Percentiles rank a stretch among this genome's conserved stretches.
Evolutionary conservation across 2,329 filamentous ascomycete species (phyloP).

Genomic region (Epicoccum sorghinum): DNA sequence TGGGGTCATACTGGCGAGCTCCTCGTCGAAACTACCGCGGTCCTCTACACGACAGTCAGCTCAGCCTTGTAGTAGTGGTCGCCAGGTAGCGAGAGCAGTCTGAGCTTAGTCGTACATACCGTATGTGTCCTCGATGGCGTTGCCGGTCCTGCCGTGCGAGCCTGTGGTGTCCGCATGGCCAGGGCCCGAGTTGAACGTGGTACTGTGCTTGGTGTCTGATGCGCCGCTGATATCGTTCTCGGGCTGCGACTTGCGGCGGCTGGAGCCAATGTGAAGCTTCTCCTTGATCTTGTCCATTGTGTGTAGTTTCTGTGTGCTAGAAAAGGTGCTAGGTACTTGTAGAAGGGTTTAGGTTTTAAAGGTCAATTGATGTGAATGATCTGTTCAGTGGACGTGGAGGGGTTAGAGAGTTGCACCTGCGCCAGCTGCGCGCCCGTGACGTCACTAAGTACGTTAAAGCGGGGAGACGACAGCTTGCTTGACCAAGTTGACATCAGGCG

Average conservation of each 20-base stretch:
- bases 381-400: conserved; percentile 9
- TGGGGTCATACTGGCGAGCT: conserved; percentile 41
- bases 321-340: conserved; percentile 1
- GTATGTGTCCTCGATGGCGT: conserved; percentile 15
- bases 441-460: conserved; percentile 7
- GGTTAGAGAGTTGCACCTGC: conserved; percentile 1
- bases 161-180: conserved; percentile 30
- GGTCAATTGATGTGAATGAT: conserved; percentile 11
- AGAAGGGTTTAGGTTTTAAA: conserved; percentile 5
- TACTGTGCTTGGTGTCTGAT: conserved; percentile 16
- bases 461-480: conserved; percentile 11
- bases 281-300: conserved; percentile 47
- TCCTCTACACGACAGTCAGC: conserved; percentile 28
- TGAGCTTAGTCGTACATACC: not conserved
- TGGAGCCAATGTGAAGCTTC: conserved; percentile 42
- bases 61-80: not conserved
- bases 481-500: not conserved
- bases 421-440: conserved; percentile 3
- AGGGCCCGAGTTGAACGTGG: conserved; percentile 13
- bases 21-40: conserved; percentile 41
- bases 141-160: conserved; percentile 10
- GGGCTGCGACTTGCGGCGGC: conserved; percentile 39
- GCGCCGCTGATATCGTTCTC: conserved; percentile 25
- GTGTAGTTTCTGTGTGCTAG: not conserved
- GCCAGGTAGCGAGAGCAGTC: not conserved